Evolutionary conservation across 768 basidiomycete species (phyloP).

Genomic region (Lactarius indigo): DNA sequence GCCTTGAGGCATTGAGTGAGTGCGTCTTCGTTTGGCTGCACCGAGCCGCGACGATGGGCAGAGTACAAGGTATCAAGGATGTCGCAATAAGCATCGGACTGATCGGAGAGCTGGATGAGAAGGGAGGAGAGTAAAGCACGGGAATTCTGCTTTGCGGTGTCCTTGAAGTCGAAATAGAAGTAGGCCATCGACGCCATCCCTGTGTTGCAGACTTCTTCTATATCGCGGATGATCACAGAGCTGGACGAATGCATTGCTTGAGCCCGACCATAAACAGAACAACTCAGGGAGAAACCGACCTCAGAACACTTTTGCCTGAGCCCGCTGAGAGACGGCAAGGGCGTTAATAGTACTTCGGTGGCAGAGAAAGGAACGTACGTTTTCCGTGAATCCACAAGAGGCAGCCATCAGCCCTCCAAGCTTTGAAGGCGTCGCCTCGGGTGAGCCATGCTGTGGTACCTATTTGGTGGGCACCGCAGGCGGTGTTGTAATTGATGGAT

Average conservation of each 20-base stretch:
- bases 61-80: background rate
- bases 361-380: background rate
- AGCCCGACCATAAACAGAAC: rapidly evolving
- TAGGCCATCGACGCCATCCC: background rate
- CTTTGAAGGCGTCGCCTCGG: background rate
- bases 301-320: slow-evolving; percentile 7
- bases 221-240: slow-evolving; percentile 3
- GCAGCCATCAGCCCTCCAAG: background rate
- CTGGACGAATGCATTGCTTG: background rate
- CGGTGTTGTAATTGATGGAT: background rate
- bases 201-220: background rate
- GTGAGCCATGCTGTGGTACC: background rate
- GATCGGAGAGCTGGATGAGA: slow-evolving; percentile 1
- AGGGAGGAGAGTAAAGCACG: slow-evolving; percentile 3
- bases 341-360: background rate
- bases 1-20: slow-evolving; percentile 1
- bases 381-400: slow-evolving; percentile 2
- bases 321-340: background rate
- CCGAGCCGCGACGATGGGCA: background rate
- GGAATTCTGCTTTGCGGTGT: background rate
- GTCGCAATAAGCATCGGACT: background rate
- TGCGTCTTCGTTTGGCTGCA: background rate
- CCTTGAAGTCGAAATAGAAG: background rate
- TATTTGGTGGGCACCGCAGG: background rate
- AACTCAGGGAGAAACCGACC: background rate